phyloP scores from a whole-genome alignment of 805 yeast species.

The Kluyveromyces siamensis region DNA sequence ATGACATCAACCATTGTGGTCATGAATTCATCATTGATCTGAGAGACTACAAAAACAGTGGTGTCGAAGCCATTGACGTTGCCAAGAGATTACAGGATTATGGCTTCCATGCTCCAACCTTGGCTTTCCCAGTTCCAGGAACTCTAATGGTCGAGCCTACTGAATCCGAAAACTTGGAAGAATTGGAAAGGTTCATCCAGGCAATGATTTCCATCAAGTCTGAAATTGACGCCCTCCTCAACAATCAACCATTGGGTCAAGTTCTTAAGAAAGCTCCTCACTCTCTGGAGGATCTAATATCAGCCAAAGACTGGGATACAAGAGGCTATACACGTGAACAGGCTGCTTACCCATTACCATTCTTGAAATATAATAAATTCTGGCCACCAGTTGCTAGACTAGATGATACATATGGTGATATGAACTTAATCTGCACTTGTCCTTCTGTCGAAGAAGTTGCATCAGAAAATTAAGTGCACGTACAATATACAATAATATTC shows the following conservation, averaged over 20 bases:
- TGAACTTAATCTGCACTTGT: constrained; percentile 88
- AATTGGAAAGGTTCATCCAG: constrained; percentile 83
- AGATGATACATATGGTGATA: constrained; percentile 92
- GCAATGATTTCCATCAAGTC: constrained; percentile 73
- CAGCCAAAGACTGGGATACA: constrained; percentile 60
- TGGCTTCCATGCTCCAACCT: constrained; percentile 97
- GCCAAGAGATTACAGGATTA: constrained; percentile 97
- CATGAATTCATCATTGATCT: constrained; percentile 94
- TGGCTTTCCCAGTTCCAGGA: constrained; percentile 98
- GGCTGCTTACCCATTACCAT: constrained; percentile 88
- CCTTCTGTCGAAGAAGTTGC: constrained; percentile 75
- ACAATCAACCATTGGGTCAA: constrained; percentile 54
- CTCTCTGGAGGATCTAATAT: constrained; percentile 66
- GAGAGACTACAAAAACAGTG: constrained; percentile 68
- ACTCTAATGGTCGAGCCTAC: constrained; percentile 98
- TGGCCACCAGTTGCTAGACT: constrained; percentile 95
- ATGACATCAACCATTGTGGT: constrained; percentile 68
- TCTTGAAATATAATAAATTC: constrained; percentile 64
- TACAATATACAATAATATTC: background rate
- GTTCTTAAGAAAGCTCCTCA: constrained; percentile 91
- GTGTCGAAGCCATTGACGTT: constrained; percentile 90
- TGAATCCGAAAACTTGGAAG: constrained; percentile 83
- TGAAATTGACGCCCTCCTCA: constrained; percentile 69
- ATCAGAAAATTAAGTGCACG: constrained; percentile 5
- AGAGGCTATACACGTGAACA: constrained; percentile 88